phyloP scores from a whole-genome alignment of 1,284 basidiomycete genomes.

The Papiliotrema terrestris region DNA sequence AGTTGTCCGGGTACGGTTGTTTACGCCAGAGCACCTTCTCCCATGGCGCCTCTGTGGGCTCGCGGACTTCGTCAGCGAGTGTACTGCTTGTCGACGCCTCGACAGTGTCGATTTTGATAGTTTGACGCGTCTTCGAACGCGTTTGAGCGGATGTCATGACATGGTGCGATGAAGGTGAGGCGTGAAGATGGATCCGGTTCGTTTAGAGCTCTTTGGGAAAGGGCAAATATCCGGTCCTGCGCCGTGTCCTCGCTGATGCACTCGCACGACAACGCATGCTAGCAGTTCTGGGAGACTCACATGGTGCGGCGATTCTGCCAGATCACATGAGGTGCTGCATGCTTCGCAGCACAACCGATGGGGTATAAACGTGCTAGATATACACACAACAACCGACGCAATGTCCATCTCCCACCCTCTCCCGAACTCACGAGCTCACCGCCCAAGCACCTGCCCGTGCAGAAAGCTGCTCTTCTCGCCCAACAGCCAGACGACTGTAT shows the following conservation, averaged over 20 bases:
- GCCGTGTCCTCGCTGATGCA: background rate
- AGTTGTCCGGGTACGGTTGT: conserved; percentile 76
- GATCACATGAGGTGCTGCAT: too few relatives aligned
- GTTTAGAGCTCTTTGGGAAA: background rate
- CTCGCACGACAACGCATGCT: too few relatives aligned
- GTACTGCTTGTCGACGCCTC: too few relatives aligned
- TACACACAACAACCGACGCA: too few relatives aligned
- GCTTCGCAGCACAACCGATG: too few relatives aligned
- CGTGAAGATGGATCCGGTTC: background rate
- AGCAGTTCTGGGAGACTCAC: too few relatives aligned
- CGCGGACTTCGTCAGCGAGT: too few relatives aligned
- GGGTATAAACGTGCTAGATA: too few relatives aligned
- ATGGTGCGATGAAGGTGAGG: background rate
- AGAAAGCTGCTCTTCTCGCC: background rate
- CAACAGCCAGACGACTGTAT: background rate
- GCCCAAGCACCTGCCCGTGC: background rate
- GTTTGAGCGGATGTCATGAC: background rate
- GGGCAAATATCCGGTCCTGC: background rate
- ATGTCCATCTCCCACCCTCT: background rate
- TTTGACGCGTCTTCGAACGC: background rate
- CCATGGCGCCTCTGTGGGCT: conserved; percentile 52
- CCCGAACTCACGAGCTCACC: background rate
- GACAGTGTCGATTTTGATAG: too few relatives aligned
- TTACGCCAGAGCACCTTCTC: conserved; percentile 79
- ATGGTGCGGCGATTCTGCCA: too few relatives aligned